phyloP scores from a whole-genome alignment of 345 rosid genomes.

The Garcia nutans region DNA sequence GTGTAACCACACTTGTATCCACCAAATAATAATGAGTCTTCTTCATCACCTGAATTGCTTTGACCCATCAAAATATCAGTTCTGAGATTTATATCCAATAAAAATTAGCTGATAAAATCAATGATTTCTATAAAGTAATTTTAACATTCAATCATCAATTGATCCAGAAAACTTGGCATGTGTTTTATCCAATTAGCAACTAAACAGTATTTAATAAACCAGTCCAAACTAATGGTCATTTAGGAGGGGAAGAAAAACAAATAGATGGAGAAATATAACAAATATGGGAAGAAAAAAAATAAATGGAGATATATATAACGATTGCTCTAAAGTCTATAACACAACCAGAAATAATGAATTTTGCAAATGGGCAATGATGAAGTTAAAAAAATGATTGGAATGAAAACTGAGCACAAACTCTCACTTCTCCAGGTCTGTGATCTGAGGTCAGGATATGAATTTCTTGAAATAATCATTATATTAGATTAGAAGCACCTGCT shows the following conservation, averaged over 20 bases:
- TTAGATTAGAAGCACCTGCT: neutral
- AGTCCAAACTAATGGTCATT: neutral
- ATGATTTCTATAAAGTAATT: neutral
- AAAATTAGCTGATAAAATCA: slow-evolving; percentile 6
- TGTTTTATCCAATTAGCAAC: neutral
- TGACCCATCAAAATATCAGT: slow-evolving; percentile 5
- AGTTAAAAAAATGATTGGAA: neutral
- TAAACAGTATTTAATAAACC: slow-evolving; percentile 9
- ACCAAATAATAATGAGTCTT: slow-evolving; percentile 94
- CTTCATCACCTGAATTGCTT: slow-evolving; percentile 77
- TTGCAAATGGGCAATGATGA: neutral
- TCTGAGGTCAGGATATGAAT: neutral
- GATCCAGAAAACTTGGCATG: neutral
- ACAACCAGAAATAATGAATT: neutral
- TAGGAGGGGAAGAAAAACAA: too few relatives aligned
- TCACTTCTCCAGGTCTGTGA: neutral
- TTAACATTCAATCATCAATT: neutral
- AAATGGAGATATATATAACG: neutral
- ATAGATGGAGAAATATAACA: too few relatives aligned
- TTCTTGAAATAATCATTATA: neutral
- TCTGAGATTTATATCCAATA: slow-evolving; percentile 4
- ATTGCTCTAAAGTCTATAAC: neutral
- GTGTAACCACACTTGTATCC: slow-evolving; percentile 68
- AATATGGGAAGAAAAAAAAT: too few relatives aligned
- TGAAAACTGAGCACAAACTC: neutral